A percentile compares a stretch with the other conserved stretches of the same genome.
Conservation (phyloP, 2,329 filamentous ascomycete species). For the Talaromyces sp. region DNA sequence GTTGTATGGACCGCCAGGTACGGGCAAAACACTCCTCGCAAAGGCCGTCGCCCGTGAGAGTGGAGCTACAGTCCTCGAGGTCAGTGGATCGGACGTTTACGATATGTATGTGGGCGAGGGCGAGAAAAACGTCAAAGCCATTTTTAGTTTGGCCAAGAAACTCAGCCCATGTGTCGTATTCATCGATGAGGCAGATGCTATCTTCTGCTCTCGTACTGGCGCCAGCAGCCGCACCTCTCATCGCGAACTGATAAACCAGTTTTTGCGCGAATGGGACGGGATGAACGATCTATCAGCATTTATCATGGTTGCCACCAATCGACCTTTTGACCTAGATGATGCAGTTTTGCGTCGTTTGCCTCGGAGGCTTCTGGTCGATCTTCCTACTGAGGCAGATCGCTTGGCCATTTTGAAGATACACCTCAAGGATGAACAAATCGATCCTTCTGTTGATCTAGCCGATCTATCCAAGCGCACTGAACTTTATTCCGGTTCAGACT, state of each 20-base stretch:
- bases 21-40: constrained; percentile 65
- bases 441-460: constrained; percentile 44
- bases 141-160: constrained; percentile 90
- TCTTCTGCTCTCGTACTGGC: constrained; percentile 74
- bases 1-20: constrained; percentile 79
- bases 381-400: constrained; percentile 51
- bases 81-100: constrained; percentile 88
- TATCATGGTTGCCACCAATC: constrained; percentile 97
- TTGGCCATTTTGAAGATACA: constrained; percentile 53
- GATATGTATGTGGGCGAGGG: constrained; percentile 96
- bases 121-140: constrained; percentile 91
- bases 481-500: constrained; percentile 56
- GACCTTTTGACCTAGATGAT: constrained; percentile 87
- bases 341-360: constrained; percentile 56
- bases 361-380: constrained; percentile 52
- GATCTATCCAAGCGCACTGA: constrained; percentile 50
- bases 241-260: constrained; percentile 93
- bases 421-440: constrained; percentile 51
- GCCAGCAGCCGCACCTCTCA: constrained; percentile 69
- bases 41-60: constrained; percentile 68
- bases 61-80: constrained; percentile 74
- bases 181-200: constrained; percentile 93
- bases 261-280: constrained; percentile 95
- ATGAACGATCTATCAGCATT: constrained; percentile 83
- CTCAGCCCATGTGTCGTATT: constrained; percentile 91